Base-by-base conservation (phyloP, 768 basidiomycete genomes). In the Tricholoma hemisulphureum region DNA sequence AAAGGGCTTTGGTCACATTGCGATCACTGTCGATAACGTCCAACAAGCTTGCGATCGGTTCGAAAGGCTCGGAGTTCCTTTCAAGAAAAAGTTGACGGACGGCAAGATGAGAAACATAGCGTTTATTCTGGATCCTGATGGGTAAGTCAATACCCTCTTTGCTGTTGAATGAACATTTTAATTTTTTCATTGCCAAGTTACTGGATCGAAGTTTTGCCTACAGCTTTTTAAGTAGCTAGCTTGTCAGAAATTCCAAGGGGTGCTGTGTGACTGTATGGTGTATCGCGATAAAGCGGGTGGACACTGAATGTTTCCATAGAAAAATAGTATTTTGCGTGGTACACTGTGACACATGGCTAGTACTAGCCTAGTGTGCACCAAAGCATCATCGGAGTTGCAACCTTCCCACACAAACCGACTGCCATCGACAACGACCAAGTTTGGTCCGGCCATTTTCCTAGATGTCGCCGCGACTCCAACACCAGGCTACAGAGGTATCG, bases 1-100 rank as follows among this genome's bases (percentile, higher is more conserved):
- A n/a, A 79, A 78, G 55, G 82, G 86, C 5, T 95, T 94, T 67
- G 93, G 95, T 0, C 95, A 97, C 73, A 93, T 95, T 64, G 91
- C 90, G 57, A 84, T 97, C 69, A 79, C 86, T 4, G 91, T 94
- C 31, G 88, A 89, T 61, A 81, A 97, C 68, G 80, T 98, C 64
- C 82, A 93, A 62, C 82, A 79, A 60, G 90, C 95, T 6, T 95
- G 93, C 60, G 88, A 81, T 50, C 82, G 93, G 24, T 90, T 99
- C 58, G 93, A 95, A 63, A 74, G 75, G 54, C 80, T 92, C 9
- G 86, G 86, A 1, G 94, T 96, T 21, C 71, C 75, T 24, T 98
- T 96, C 80, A 89, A 93, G 81, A 98, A 97, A 79, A 82, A 81
- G 61, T 87, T 85, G 14, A 83, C 80, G 1, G 95, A 96, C 55